These are phyloP conservation scores for Xylaria sp. DNA, from an alignment of 2,329 filamentous ascomycete species.

Conservation along the genomic window DNA sequence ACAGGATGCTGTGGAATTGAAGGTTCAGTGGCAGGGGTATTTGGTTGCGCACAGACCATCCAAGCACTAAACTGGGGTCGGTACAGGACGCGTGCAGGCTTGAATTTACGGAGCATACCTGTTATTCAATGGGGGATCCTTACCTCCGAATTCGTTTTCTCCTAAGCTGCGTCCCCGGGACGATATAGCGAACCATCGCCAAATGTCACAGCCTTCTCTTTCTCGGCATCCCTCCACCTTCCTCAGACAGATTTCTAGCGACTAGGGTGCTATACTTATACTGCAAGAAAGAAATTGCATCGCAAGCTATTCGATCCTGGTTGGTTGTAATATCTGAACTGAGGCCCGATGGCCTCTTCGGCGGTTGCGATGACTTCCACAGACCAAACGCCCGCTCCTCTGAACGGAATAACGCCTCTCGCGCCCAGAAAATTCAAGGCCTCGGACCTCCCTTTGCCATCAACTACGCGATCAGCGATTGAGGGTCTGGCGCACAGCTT, in stretches of 20 bases:
- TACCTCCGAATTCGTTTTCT: constrained; percentile 23
- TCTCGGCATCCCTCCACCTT: not conserved
- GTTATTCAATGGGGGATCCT: not conserved
- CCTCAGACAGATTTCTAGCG: not conserved
- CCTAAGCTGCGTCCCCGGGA: not conserved
- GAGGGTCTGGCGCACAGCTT: constrained; percentile 81
- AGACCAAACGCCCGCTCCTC: constrained; percentile 45
- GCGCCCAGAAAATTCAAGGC: constrained; percentile 69
- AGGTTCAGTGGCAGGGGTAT: constrained; percentile 30
- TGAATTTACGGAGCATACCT: constrained; percentile 5
- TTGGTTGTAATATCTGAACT: constrained; percentile 3
- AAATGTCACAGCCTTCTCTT: not conserved
- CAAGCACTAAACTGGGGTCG: too few relatives aligned
- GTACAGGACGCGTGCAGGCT: not conserved
- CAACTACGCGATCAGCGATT: constrained; percentile 77
- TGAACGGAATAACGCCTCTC: constrained; percentile 38
- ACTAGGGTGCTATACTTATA: not conserved
- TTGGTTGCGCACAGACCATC: constrained; percentile 31
- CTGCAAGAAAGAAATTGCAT: not conserved
- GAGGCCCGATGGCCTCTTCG: constrained; percentile 43
- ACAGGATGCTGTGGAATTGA: constrained; percentile 27
- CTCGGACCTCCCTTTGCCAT: constrained; percentile 78
- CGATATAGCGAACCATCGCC: not conserved
- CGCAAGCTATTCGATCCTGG: not conserved
- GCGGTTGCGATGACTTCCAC: constrained; percentile 44